Base-by-base conservation (phyloP, 2,329 filamentous ascomycete species). In the Saccharata proteae region DNA sequence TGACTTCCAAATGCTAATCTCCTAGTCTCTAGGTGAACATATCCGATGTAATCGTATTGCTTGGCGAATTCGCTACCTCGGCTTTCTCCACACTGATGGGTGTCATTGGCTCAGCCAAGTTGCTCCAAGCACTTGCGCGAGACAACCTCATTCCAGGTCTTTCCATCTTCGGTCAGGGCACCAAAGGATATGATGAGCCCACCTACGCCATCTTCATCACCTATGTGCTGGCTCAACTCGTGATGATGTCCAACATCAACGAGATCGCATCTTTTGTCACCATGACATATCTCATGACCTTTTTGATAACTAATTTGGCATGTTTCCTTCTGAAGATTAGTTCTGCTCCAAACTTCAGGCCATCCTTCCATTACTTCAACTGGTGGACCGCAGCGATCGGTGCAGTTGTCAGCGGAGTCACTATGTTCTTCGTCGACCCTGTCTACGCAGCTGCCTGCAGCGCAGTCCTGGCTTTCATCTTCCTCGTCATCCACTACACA, bases 231-330 rank as follows among this genome's bases (percentile, higher is more conserved):
- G 76, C 82, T 1, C 84, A 93, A 48, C 41, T 86, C 16, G 82
- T 82, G 0, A 77, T 92, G 55, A 69, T 93, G 30, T 79, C 80
- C 26, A 75, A 92, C 46, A 71, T 93, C 42, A 90, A 93, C 50
- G 79, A 83, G 47, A 92, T 93, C 44, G 84, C 84, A 5, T 88
- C 82, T 0, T 75, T 92, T 35, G 83, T 92, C 26, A 88, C 84
- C 2, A 92, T 92, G 80, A 80, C 81, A 11, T 92, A 90, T 49
- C 72, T 90, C 47, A 88, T 92, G 78, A 93, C 84, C 0, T 93
- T 92, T 47, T 71, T 92, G 30, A 80, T 88, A 23, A 90, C 82
- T 55, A 92, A 93, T 41, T 57, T 92, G 6, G 84, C 84, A 5
- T 92, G 83, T 43, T 92, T 93, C 45, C 61, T 92, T 2, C 65